phyloP scores from a whole-genome alignment of 495 filamentous ascomycete species.

The Podospora bellae-mahoneyi region DNA sequence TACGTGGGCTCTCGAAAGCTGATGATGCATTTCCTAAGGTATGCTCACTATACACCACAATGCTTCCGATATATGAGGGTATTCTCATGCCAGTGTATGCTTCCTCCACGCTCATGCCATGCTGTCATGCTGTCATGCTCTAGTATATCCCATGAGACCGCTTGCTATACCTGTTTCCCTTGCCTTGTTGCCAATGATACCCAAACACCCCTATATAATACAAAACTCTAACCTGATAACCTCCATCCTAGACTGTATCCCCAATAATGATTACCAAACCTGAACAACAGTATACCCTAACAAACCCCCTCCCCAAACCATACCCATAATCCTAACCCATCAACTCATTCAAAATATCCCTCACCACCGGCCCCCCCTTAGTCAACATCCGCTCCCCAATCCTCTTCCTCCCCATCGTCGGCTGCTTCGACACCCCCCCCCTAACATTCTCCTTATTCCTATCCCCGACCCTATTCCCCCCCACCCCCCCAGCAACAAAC shows the following conservation, averaged over 20 bases:
- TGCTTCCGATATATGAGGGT: background rate
- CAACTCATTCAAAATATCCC: slow-evolving; percentile 51
- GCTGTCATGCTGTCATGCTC: background rate
- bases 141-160: background rate
- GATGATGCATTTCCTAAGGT: too few species aligned
- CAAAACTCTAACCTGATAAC: background rate
- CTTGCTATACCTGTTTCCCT: slow-evolving; percentile 2
- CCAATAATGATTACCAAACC: background rate
- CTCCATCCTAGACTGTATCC: background rate
- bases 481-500: background rate
- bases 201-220: background rate
- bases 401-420: slow-evolving; percentile 21
- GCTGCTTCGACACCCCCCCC: slow-evolving; percentile 13
- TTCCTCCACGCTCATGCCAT: background rate
- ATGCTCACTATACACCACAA: background rate
- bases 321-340: slow-evolving; percentile 11
- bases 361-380: slow-evolving; percentile 41
- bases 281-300: background rate
- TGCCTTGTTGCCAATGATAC: background rate
- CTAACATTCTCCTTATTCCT: slow-evolving; percentile 33
- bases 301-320: background rate
- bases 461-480: slow-evolving; percentile 6
- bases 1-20: too few species aligned
- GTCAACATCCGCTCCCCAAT: slow-evolving; percentile 39
- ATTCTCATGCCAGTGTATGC: background rate